Conservation (phyloP, 495 filamentous ascomycete genomes). For the Daldinia caldariorum region DNA sequence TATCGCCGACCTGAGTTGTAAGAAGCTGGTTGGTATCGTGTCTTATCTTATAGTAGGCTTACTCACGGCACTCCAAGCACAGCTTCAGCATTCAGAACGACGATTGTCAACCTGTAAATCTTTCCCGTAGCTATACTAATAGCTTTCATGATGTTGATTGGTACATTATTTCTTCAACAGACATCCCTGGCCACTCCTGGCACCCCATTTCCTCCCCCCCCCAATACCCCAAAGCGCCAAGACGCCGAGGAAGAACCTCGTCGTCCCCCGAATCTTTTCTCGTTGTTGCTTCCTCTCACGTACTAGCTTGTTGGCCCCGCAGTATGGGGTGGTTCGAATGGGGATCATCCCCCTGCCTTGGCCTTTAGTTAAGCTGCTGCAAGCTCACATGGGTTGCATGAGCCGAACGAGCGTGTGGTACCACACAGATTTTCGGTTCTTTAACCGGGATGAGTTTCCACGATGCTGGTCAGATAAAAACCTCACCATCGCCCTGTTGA, state of each 20-base stretch:
- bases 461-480: constrained; percentile 34
- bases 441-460: constrained; percentile 10
- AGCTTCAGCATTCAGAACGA: neutral
- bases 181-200: constrained; percentile 4
- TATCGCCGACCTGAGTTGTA: neutral
- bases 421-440: neutral
- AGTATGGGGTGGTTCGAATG: constrained; percentile 27
- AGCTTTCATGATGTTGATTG: constrained; percentile 11
- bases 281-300: constrained; percentile 16
- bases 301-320: constrained; percentile 28
- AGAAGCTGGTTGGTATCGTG: neutral
- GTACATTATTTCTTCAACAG: constrained; percentile 21
- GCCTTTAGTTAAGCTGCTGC: constrained; percentile 34
- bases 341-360: constrained; percentile 25
- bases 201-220: constrained; percentile 10
- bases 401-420: constrained; percentile 13
- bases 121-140: constrained; percentile 1
- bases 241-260: constrained; percentile 45
- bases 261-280: constrained; percentile 26
- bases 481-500: constrained; percentile 14
- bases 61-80: neutral
- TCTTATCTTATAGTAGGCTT: too few species aligned
- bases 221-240: constrained; percentile 41
- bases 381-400: constrained; percentile 31
- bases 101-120: neutral